Evolutionary conservation across 179 eudicot genomes (phyloP).

Genomic region (Drosera spatulata): DNA sequence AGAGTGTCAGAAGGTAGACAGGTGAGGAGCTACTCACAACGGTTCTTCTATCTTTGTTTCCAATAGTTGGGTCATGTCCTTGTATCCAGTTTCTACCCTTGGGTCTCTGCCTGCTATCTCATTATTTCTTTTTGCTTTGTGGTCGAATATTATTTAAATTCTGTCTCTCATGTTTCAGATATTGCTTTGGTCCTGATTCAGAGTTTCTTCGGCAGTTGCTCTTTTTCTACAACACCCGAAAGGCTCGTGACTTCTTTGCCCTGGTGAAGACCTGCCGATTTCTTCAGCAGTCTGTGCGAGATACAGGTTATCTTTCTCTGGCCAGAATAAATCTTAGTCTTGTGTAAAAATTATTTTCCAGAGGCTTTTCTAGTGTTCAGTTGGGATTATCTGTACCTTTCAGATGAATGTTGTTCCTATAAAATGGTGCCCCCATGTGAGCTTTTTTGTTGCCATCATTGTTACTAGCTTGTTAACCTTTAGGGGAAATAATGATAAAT

Average conservation of each 20-base stretch:
- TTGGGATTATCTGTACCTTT: neutral
- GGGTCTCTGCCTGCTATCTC: neutral
- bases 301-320: slow-evolving; percentile 31
- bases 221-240: slow-evolving; percentile 66
- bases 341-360: too few relatives aligned
- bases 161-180: slow-evolving; percentile 34
- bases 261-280: slow-evolving; percentile 70
- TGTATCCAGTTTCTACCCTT: neutral
- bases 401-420: too few relatives aligned
- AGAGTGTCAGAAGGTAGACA: slow-evolving; percentile 55
- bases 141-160: neutral
- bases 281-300: slow-evolving; percentile 50
- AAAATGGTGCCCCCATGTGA: too few relatives aligned
- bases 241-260: slow-evolving; percentile 47
- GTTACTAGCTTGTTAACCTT: too few relatives aligned
- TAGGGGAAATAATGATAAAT: too few relatives aligned
- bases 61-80: neutral
- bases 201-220: slow-evolving; percentile 67
- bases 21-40: slow-evolving; percentile 21
- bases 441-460: too few relatives aligned
- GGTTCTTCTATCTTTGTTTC: slow-evolving; percentile 1
- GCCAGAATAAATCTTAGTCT: neutral
- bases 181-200: slow-evolving; percentile 71
- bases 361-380: too few relatives aligned
- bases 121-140: neutral